phyloP scores from a whole-genome alignment of 1,284 basidiomycete genomes.

The Trametes polyzona region DNA sequence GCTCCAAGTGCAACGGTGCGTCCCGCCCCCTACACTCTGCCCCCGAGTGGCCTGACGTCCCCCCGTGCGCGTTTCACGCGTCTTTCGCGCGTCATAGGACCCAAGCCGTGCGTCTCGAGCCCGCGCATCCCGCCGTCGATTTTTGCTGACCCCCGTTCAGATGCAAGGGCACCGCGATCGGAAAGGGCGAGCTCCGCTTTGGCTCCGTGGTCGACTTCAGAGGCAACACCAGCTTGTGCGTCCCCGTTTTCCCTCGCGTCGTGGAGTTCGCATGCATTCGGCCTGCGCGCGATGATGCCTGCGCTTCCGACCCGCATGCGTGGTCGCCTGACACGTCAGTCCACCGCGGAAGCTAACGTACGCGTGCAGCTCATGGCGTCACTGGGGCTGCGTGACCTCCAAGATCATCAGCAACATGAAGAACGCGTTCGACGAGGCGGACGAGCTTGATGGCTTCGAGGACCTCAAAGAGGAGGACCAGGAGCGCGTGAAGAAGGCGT shows the following conservation, averaged over 20 bases:
- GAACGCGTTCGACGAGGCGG: conserved; percentile 56
- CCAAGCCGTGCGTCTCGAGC: conserved; percentile 76
- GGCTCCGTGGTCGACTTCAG: conserved; percentile 79
- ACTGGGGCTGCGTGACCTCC: conserved; percentile 81
- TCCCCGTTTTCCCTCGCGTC: conserved; percentile 26
- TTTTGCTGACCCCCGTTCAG: conserved; percentile 20
- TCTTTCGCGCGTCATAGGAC: conserved; percentile 50
- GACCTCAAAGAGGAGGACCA: conserved; percentile 68
- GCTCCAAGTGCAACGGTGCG: conserved; percentile 86
- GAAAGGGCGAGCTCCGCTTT: conserved; percentile 74
- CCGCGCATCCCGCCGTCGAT: conserved; percentile 27
- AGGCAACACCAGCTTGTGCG: conserved; percentile 75
- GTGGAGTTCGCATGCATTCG: too few species aligned
- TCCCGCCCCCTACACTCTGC: conserved; percentile 27
- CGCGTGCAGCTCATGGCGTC: conserved; percentile 66
- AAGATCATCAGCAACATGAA: conserved; percentile 78
- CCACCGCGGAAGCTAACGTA: neutral
- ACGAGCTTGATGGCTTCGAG: conserved; percentile 77
- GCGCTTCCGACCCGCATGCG: too few species aligned
- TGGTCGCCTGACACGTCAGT: too few species aligned
- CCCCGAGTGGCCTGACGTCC: conserved; percentile 17
- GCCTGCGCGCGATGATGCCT: neutral
- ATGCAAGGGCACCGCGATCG: conserved; percentile 63
- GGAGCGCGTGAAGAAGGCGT: conserved; percentile 68
- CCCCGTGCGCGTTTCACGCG: conserved; percentile 36